Evolutionary conservation across 352 stramenopile species (phyloP), one percentile per base, ranked within the genome.

Genomic region (Peronospora destructor): DNA sequence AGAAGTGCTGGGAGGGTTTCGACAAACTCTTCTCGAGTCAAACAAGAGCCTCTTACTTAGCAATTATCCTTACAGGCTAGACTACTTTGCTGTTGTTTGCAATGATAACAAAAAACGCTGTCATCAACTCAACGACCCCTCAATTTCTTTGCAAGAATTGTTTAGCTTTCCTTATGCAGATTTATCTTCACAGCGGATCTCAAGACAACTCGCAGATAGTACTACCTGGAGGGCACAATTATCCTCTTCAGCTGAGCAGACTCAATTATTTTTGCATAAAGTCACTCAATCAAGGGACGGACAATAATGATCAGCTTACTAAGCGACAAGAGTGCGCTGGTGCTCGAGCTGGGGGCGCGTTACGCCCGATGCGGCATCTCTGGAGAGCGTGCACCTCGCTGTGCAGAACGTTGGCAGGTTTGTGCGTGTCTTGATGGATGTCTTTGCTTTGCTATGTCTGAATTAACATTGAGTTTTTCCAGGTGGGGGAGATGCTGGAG

Each of bases 331-430:
- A 74, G 53, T 39, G 66, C 76, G 67, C 73, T 94, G 40, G 80
- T 94, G 58, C 56, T 94, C 45, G 83, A 94, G 54, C 46, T 94
- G 25, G 83, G 83, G 34, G 55, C 60, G 13, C 76, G 75, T 35
- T 90, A 75, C 63, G 53, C 84, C 34, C 77, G 82, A 49, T 79
- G 68, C 47, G 83, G 83, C 12, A 51, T 94, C 37, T 84, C 83
- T 7, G 78, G 80, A 37, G 83, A 94, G 64, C 73, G 79, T 16
- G 70, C 74, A 23, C 80, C 83, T 39, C 83, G 80, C 10, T 79
- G 61, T 34, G 64, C 91, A 8, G 40, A 81, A 45, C 56, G 64
- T 16, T 94, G 80, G 76, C 64, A 89, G 62, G 80, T 92, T 30
- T 40, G 56, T 51, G 4, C 9, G 26, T 3, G 21, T 28, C 21